Conservation (phyloP, 176 grass and related monocot species). For the Rhynchospora pubera region DNA sequence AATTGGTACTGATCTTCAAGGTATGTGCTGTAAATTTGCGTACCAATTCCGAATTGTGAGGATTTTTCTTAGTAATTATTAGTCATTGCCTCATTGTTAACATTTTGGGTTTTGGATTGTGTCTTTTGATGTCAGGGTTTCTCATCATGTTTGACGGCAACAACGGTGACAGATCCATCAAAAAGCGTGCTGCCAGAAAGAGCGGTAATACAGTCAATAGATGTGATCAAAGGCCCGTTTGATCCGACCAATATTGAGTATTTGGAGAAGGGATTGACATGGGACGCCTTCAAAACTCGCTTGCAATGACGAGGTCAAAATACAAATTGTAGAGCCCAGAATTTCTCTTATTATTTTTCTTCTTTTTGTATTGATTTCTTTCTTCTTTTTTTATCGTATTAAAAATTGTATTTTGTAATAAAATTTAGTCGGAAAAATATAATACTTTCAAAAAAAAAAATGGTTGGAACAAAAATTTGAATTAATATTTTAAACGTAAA, state of each 20-base stretch:
- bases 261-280: constrained; percentile 52
- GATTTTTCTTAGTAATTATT: not conserved
- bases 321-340: not conserved
- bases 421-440: too few relatives aligned
- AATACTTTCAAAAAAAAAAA: too few relatives aligned
- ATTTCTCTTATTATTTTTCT: not conserved
- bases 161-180: constrained; percentile 56
- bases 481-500: too few relatives aligned
- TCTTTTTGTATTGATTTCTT: not conserved
- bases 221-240: constrained; percentile 65
- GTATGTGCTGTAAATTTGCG: not conserved
- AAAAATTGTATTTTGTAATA: too few relatives aligned
- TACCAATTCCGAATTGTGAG: not conserved
- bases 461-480: too few relatives aligned
- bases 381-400: not conserved
- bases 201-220: constrained; percentile 61
- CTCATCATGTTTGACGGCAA: constrained; percentile 63
- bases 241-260: constrained; percentile 61
- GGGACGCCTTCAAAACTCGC: constrained; percentile 52
- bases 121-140: constrained; percentile 44
- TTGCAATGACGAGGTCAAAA: constrained; percentile 23
- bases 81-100: not conserved
- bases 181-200: constrained; percentile 53
- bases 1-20: constrained; percentile 71
- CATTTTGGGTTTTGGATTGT: not conserved